phyloP scores from a whole-genome alignment of 768 basidiomycete species.

The Lactarius evosmus region DNA sequence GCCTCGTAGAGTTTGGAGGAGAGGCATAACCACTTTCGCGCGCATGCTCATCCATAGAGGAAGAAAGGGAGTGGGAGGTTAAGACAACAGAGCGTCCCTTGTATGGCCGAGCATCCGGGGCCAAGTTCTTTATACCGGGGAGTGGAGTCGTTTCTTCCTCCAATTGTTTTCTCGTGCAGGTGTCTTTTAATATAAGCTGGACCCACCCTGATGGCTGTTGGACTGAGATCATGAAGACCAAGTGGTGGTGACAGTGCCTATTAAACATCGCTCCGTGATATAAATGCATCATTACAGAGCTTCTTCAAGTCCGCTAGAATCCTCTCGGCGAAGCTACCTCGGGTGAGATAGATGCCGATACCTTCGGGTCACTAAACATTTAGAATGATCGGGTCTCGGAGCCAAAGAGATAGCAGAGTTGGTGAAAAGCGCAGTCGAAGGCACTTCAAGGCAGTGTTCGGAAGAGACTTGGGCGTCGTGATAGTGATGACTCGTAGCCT shows the following conservation, averaged over 20 bases:
- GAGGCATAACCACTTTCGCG: constrained; percentile 6
- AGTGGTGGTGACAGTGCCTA: background rate
- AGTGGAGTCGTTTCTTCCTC: background rate
- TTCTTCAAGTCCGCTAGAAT: constrained; percentile 12
- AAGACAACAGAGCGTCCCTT: constrained; percentile 9
- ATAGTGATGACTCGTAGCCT: background rate
- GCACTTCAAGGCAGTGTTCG: constrained; percentile 16
- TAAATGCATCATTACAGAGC: constrained; percentile 19
- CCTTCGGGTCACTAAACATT: background rate
- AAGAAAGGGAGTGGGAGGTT: constrained; percentile 13
- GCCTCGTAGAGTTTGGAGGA: constrained; percentile 7
- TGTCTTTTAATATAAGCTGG: constrained; percentile 17
- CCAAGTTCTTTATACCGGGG: constrained; percentile 16
- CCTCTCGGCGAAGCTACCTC: constrained; percentile 14
- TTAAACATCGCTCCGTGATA: constrained; percentile 13
- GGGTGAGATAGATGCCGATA: constrained; percentile 20
- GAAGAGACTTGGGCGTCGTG: constrained; percentile 1
- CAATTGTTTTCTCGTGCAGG: background rate
- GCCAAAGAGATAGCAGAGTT: constrained; percentile 9
- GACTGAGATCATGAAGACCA: background rate
- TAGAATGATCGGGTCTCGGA: constrained; percentile 16
- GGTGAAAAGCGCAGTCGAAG: constrained; percentile 10
- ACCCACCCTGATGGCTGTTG: constrained; percentile 13
- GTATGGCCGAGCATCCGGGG: constrained; percentile 14
- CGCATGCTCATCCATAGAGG: constrained; percentile 23